Evolutionary conservation across 495 filamentous ascomycete genomes (phyloP), one percentile per base, ranked within the genome.

Genomic region (Daldinia childiae): DNA sequence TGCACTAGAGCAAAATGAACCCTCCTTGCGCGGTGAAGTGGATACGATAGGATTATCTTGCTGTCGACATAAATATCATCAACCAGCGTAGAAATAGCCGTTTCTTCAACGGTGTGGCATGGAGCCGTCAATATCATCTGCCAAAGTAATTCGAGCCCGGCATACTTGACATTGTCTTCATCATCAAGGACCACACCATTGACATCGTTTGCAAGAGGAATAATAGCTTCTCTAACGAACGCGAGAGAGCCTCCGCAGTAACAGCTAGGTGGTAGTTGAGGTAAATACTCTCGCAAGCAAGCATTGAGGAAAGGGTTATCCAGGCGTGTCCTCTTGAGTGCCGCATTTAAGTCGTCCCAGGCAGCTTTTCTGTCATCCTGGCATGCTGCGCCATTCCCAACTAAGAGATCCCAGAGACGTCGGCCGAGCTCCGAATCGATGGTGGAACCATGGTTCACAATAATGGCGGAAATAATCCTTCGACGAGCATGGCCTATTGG

Each of bases 101-200:
- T 79, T 5, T 84, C 79, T 68, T 93, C 93, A 54, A 96, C 89
- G 0, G 87, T 90, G 50, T 86, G 85, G n/a, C 84, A 81, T 3
- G 88, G 89, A 12, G 92, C 89, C 19, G 85, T 89, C 54, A 97
- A 76, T 17, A 95, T 89, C 74, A 97, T 89, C 15, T 87, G 88
- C 95, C 95, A 98, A 54, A 98, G 82, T 45, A 92, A 85, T 58
- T 95, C 92, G 56, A 92, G 84, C 8, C 90, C 91, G 17, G 86
- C 82, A 21, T 89, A 80, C 29, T 75, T 63, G 4, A 73, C 27
- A 54, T 68, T 77, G 11, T 78, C 75, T 6, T 82, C 78, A 51
- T 84, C 82, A 59, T 84, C 82, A 12, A 84, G 81, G 30, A 78
- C 63, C 43, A 82, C 77, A 59, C 78, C 79, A 51, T 67, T 72